Percentiles rank a stretch among this genome's conserved stretches.
These are phyloP conservation scores for Juglanconis juglandina DNA, from an alignment of 2,329 filamentous ascomycete genomes.

Conservation along the genomic window DNA sequence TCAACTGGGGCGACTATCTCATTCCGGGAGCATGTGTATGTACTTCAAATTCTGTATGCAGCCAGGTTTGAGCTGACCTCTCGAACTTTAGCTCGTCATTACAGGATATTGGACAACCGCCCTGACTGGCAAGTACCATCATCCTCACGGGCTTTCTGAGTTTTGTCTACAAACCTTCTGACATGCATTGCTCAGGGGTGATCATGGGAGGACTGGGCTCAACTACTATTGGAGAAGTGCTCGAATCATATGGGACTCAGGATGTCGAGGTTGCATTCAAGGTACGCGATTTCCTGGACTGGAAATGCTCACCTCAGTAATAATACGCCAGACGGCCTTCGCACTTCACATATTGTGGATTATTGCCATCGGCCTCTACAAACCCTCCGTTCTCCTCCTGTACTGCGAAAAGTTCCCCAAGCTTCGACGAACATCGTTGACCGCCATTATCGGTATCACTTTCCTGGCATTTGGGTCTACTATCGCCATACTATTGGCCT, in stretches of 20 bases:
- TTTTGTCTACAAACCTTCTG: neutral
- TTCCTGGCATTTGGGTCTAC: neutral
- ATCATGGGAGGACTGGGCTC: neutral
- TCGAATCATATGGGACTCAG: neutral
- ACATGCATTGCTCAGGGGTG: neutral
- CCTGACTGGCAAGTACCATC: neutral
- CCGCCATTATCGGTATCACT: neutral
- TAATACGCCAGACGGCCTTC: neutral
- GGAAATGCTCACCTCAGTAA: neutral
- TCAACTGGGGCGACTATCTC: conserved; percentile 2
- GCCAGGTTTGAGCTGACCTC: neutral
- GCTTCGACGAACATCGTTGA: neutral
- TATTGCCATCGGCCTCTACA: conserved; percentile 1
- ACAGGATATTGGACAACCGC: conserved; percentile 4
- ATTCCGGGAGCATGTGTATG: conserved; percentile 3
- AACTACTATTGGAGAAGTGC: neutral
- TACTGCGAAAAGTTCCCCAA: conserved; percentile 1
- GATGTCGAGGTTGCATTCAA: conserved; percentile 3
- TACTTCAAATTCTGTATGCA: no score
- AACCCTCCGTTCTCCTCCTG: conserved; percentile 4
- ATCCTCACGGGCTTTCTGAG: neutral
- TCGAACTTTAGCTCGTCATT: neutral
- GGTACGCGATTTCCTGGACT: neutral
- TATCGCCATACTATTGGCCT: neutral
- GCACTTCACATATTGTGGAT: conserved; percentile 3